Base-by-base conservation (phyloP, 495 filamentous ascomycete species). In the Podospora pseudoanserina region DNA sequence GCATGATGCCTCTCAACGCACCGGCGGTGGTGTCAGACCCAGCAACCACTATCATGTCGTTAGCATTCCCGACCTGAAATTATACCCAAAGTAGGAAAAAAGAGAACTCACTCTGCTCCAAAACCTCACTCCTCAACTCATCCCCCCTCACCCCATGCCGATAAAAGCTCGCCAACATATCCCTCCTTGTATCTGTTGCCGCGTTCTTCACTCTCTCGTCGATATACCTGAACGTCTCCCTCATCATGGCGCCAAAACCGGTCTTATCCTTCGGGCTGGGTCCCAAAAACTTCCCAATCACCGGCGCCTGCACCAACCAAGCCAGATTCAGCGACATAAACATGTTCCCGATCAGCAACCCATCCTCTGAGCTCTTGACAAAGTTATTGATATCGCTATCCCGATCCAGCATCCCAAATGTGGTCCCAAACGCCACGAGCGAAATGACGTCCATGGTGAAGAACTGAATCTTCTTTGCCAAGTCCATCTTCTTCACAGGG, bases 1-100 rank as follows among this genome's bases (percentile, higher is more conserved):
- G 74, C 69, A 90, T 79, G 54, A 85, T 79, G 2, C 78, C 81
- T 61, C 86, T 81, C 70, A 90, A 82, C 23, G 86, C 81, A 3
- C 86, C 87, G 0, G 86, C 87, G 0, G 86, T 88, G 5, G 88
- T 89, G 67, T 91, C 88, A 18, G 83, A 81, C 9, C 88, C 88
- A 0, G 73, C 79, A 13, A 74, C 72, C 68, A 81, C 66, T 32
- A 32, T 32, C 30, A 32, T 32, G 4, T 32, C 30, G 30, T 32
- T 7, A 32, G 30, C 7, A 32, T 32, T 32, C 4, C 4, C 30
- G 7, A 32, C 30, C 30, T 32, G 30, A 32, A 32, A 1, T 23
- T 23, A 23, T 23, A 23, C 23, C 23, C 23, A 23, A 23, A 23
- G 23, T 23, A 23, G 23, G 23, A 32, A 32, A 32, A 1, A 32